Evolutionary conservation across 2,329 filamentous ascomycete genomes (phyloP).

Genomic region (Scleromitrula shiraiana): DNA sequence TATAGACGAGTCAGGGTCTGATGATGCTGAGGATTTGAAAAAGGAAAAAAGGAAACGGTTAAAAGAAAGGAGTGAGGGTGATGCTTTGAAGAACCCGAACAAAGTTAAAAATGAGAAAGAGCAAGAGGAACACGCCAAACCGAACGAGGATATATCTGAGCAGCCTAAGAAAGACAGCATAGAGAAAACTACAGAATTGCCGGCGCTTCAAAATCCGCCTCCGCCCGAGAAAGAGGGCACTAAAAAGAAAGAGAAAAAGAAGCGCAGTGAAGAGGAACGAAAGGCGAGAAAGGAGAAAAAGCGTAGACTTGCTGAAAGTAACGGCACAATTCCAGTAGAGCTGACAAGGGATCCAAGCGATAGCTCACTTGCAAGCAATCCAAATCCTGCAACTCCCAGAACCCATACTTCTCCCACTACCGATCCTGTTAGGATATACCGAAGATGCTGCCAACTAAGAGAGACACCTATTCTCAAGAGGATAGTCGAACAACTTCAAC

Average conservation of each 20-base stretch:
- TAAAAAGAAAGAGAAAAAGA: slow-evolving; percentile 93
- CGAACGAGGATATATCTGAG: slow-evolving; percentile 34
- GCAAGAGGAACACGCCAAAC: slow-evolving; percentile 23
- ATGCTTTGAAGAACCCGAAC: slow-evolving; percentile 61
- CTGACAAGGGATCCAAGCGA: slow-evolving; percentile 62
- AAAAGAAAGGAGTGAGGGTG: slow-evolving; percentile 64
- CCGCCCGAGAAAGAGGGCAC: slow-evolving; percentile 36
- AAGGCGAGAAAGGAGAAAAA: slow-evolving; percentile 90
- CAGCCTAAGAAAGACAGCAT: slow-evolving; percentile 33
- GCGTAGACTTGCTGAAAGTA: slow-evolving; percentile 75
- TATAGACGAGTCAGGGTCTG: slow-evolving; percentile 53
- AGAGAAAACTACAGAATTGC: slow-evolving; percentile 9
- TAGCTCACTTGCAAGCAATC: slow-evolving; percentile 33
- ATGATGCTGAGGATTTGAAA: slow-evolving; percentile 38
- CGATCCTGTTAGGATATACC: slow-evolving; percentile 86
- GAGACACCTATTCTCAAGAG: slow-evolving; percentile 90
- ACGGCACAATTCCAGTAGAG: slow-evolving; percentile 79
- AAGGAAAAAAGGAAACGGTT: slow-evolving; percentile 58
- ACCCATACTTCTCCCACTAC: slow-evolving; percentile 69
- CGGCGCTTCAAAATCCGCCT: background rate
- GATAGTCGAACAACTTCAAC: slow-evolving; percentile 79
- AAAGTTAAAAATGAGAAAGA: slow-evolving; percentile 51
- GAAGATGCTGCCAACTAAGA: slow-evolving; percentile 85
- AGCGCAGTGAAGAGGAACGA: slow-evolving; percentile 84
- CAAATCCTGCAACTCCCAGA: slow-evolving; percentile 33